Evolutionary conservation across 495 filamentous ascomycete genomes (phyloP).

Genomic region (Penicillium paradoxum): DNA sequence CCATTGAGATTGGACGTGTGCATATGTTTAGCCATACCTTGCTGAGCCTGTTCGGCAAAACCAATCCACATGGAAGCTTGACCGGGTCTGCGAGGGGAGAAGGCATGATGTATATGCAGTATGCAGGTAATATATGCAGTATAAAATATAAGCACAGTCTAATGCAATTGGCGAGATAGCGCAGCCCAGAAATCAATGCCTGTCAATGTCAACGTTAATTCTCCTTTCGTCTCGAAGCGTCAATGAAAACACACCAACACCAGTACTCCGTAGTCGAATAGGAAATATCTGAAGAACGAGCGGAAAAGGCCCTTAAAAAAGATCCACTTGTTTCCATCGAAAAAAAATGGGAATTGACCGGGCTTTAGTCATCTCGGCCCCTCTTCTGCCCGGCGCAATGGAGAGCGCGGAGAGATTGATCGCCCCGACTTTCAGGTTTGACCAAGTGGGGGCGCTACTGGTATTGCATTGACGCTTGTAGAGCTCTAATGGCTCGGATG

Average conservation of each 20-base stretch:
- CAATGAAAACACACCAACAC: no score
- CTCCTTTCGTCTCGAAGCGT: no score
- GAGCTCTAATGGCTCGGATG: neutral
- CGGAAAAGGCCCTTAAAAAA: no score
- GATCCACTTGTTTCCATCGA: no score
- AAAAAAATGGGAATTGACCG: neutral
- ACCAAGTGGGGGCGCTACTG: neutral
- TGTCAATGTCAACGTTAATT: no score
- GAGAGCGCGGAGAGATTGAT: slow-evolving; percentile 25
- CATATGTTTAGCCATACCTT: slow-evolving; percentile 34
- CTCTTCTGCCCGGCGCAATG: no score
- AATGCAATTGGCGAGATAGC: neutral
- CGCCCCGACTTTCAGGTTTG: slow-evolving; percentile 11
- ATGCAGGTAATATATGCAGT: slow-evolving; percentile 1
- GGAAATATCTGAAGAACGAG: no score
- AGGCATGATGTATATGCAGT: slow-evolving; percentile 17
- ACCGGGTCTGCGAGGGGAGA: slow-evolving; percentile 37
- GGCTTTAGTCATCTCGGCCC: slow-evolving; percentile 6
- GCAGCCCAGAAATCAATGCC: no score
- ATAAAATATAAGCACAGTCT: neutral
- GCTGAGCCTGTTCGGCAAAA: slow-evolving; percentile 47
- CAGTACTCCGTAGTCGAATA: no score
- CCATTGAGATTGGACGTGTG: neutral
- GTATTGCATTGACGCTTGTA: neutral
- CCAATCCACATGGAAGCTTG: slow-evolving; percentile 47